Evolutionary conservation across 345 rosid genomes (phyloP).

Genomic region (Eucalyptus microcorys): DNA sequence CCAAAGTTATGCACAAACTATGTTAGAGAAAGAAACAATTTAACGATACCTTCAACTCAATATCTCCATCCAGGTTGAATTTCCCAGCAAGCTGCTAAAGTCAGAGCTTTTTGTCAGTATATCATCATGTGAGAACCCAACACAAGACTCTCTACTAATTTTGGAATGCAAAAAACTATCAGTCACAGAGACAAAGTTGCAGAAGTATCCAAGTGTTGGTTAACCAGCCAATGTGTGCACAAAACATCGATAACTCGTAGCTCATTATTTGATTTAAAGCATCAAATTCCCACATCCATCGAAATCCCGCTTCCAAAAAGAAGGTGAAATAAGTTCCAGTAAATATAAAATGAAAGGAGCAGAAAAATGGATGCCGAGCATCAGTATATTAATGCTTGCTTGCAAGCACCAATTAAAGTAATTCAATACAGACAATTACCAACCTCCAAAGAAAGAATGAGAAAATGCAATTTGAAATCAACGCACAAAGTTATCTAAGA

Average conservation of each 20-base stretch:
- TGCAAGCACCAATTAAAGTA: neutral
- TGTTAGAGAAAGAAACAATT: neutral
- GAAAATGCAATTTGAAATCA: neutral
- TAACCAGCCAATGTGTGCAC: neutral
- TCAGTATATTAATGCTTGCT: neutral
- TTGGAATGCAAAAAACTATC: neutral
- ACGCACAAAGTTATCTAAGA: neutral
- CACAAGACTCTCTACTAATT: neutral
- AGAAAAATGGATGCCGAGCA: neutral
- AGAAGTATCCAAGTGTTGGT: neutral
- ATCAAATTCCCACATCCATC: neutral
- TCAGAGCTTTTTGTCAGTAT: neutral
- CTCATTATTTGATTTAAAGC: neutral
- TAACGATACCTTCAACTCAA: slow-evolving; percentile 63
- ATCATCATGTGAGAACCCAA: neutral
- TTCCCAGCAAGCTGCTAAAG: slow-evolving; percentile 49
- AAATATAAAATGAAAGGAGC: neutral
- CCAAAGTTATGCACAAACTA: neutral
- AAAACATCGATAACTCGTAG: neutral
- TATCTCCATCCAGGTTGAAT: slow-evolving; percentile 70
- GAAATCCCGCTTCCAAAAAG: neutral
- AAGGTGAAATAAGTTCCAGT: neutral
- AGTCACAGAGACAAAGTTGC: neutral
- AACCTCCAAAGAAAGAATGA: neutral
- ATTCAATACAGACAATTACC: neutral